Base-by-base conservation (phyloP, 176 grass and related monocot species). In the sorghum (Sorghum bicolor) region DNA sequence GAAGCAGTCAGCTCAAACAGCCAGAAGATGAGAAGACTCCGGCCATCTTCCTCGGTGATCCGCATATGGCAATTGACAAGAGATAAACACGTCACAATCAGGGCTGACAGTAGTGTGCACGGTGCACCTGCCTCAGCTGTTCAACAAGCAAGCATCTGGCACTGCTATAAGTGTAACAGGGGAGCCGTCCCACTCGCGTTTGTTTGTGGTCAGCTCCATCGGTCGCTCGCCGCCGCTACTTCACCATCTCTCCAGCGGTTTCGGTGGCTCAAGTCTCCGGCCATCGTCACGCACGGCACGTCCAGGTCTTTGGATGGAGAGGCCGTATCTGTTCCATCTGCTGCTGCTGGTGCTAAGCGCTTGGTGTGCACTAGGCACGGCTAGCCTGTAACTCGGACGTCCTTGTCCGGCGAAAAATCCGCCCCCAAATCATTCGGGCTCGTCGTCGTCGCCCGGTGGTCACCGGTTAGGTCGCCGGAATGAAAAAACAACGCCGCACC, bases 391-490 rank as follows among this genome's bases (percentile, higher is more conserved):
- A 4, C 82, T 8, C 39, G 11, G 7, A 17, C 38, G 52, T 64
- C 71, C 31, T 3, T 53, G 71, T 81, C 71, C 5, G 47, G 36
- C 15, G 16, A 60, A 50, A 3, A 32, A 22, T 1, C 1, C 10
- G 38, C 12, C 4, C 10, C 70, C 71, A 77, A 76, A 64, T 31
- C 64, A 53, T 41, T 25, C 25, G 25, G 26, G 24, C 17, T 70
- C 77, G 62, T 53, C 70, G 62, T 53, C 70, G 2, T 60, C 61
- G 44, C 48, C 71, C 38, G 30, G 61, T 50, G 48, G 5, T 66
- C 58, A 22, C 47, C 64, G 30, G 39, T 70, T 89, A 64, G 82
- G 64, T 57, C 33, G 78, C 41, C 55, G 55, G 65, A 62, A 69
- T n/a, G 20, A 36, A 53, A 77, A 41, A 33, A 70, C 28, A 25